Evolutionary conservation across 352 stramenopile species (phyloP), one percentile per base, ranked within the genome.

Genomic region (Phytopythium boreale): DNA sequence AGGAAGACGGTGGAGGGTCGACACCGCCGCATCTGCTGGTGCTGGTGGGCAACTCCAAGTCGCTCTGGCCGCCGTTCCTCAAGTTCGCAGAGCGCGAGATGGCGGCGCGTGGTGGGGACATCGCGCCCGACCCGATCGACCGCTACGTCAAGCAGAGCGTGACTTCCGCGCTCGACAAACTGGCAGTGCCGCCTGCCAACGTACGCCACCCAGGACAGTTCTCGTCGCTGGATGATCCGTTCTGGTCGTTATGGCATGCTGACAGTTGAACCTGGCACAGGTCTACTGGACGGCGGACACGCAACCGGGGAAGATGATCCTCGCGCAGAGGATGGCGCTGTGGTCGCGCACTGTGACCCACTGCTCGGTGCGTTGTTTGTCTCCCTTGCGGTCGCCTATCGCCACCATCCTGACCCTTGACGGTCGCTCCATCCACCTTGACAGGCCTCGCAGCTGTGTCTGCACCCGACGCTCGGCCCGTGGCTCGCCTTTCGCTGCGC

Each of bases 401-500:
- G 8, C 27, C 14, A 4, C 22, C 50, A 12, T 29, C 14, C 44
- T 56, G 39, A 51, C 62, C 53, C 7, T 31, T 36, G 37, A 26
- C 41, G 5, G 17, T 11, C 41, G 8, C 41, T 47, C 14, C 15
- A 47, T 50, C 20, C 43, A 26, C 43, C 7, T 4, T 56, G 44
- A 22, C 34, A 89, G 80, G 64, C 79, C 22, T 83, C 80, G 0
- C 84, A 92, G 59, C 63, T 92, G 29, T 89, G 79, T 62, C 49
- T 92, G 17, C 81, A 90, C 66, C 80, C 84, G 12, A 71, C 72
- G 29, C 70, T 86, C 39, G 84, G 84, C 4, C 84, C 84, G 19
- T 92, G 84, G 84, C 64, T 90, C 34, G 81, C 79, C 10, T 88
- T 90, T 47, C 80, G 84, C 0, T 89, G 81, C 56, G 84, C 81